A percentile compares a stretch with the other conserved stretches of the same genome.
Conservation (phyloP, 768 basidiomycete species). For the Phallus indusiatus region DNA sequence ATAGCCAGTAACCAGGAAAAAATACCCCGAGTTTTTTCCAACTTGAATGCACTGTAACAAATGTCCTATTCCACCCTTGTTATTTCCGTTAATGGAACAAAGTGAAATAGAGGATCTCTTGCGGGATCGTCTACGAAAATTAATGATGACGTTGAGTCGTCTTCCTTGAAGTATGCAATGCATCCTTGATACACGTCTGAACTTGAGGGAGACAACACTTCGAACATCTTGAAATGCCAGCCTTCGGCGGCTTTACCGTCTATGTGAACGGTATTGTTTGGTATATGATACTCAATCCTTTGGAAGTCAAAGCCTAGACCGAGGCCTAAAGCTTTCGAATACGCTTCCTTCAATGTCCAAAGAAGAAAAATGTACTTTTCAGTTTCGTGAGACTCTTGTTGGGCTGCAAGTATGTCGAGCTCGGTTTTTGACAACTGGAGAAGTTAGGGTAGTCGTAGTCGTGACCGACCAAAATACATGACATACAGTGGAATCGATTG, state of each 20-base stretch:
- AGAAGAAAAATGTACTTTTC: slow-evolving; percentile 49
- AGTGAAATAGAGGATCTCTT: slow-evolving; percentile 7
- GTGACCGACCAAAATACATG: not conserved
- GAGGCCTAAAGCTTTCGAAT: slow-evolving; percentile 78
- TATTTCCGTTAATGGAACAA: not conserved
- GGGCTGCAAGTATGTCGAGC: not conserved
- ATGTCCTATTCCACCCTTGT: not conserved
- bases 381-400: not conserved
- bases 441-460: not conserved
- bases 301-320: slow-evolving; percentile 78
- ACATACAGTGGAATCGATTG: slow-evolving; percentile 55
- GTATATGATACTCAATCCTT: slow-evolving; percentile 62
- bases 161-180: not conserved
- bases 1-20: too few species aligned
- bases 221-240: slow-evolving; percentile 63
- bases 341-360: slow-evolving; percentile 90
- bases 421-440: not conserved
- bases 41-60: not conserved
- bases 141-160: not conserved
- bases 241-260: slow-evolving; percentile 48
- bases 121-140: not conserved
- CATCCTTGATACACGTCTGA: slow-evolving; percentile 4
- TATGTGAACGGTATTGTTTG: slow-evolving; percentile 40
- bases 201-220: slow-evolving; percentile 23
- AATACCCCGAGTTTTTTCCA: not conserved